These are phyloP conservation scores for Tanacetum coccineum DNA, from an alignment of 129 eudicot species.

Conservation along the genomic window DNA sequence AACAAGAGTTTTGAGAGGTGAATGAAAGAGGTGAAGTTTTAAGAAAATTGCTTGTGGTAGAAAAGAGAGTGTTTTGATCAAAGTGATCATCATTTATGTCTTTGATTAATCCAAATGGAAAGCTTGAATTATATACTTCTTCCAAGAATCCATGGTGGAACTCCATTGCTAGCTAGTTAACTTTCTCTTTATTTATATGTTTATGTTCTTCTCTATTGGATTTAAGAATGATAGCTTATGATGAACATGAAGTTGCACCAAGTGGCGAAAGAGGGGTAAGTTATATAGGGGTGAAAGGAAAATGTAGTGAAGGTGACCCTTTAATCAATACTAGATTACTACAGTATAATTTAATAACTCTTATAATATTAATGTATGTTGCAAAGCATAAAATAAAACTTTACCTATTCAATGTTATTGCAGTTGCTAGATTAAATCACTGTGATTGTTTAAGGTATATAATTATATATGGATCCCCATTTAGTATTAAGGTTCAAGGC, in stretches of 20 bases:
- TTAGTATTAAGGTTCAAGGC: too few species aligned
- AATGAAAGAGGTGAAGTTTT: slow-evolving; percentile 26
- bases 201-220: slow-evolving; percentile 24
- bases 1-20: slow-evolving; percentile 27
- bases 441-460: too few species aligned
- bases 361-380: background rate
- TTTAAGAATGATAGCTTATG: slow-evolving; percentile 4
- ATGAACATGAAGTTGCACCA: slow-evolving; percentile 32
- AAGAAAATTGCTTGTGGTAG: slow-evolving; percentile 23
- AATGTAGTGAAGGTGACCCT: slow-evolving; percentile 17
- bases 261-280: slow-evolving; percentile 20
- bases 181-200: slow-evolving; percentile 25
- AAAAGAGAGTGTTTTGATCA: slow-evolving; percentile 28
- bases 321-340: background rate
- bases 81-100: slow-evolving; percentile 25
- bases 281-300: slow-evolving; percentile 20
- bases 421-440: too few species aligned
- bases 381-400: too few species aligned
- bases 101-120: slow-evolving; percentile 22
- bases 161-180: slow-evolving; percentile 41
- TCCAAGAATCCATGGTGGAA: slow-evolving; percentile 43
- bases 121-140: slow-evolving; percentile 46
- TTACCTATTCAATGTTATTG: too few species aligned
- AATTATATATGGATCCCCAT: too few species aligned
- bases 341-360: background rate